Base-by-base conservation (phyloP, 306 rosid species). In the Fagus sylvatica region DNA sequence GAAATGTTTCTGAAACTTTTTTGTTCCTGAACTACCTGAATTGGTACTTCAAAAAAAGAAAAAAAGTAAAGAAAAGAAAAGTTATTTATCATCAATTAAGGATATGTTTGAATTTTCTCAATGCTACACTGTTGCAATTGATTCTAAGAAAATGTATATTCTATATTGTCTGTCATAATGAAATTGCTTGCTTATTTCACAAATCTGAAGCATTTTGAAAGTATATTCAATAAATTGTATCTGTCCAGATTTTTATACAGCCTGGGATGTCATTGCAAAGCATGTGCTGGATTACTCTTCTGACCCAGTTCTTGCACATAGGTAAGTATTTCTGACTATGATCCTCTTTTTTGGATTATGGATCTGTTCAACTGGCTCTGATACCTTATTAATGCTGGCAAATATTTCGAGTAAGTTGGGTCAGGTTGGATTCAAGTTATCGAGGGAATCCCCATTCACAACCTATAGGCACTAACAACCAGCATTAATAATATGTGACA, bases 211-310 rank as follows among this genome's bases (percentile, higher is more conserved):
- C 70, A 49, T 82, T 80, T 42, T 89, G 69, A 73, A 67, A 32
- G 72, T 54, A 74, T 72, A 73, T 76, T 73, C 36, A 53, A 19
- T 76, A 60, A 33, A 56, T 71, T 49, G 53, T 57, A 0, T 79
- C 54, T 77, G 61, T 79, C 69, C 91, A 95, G 98, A 95, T 85
- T 95, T 95, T 88, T 95, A 92, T 85, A 95, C 98, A 46, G 98
- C 98, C 62, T 95, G 98, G 98, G 92, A 85, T 79, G 96, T 92
- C 81, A 88, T 95, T 80, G 83, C 88, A 69, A 90, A 87, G 83
- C 79, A 89, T 41, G 81, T 89, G 84, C 89, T 76, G 69, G 91
- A 85, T 76, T 90, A 83, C 83, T 80, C 64, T 57, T 77, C 68
- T 22, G 86, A 88, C 85, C 90, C 91, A 65, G 36, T 81, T 80